Percentiles rank a stretch among this genome's conserved stretches.
Conservation (phyloP, 1,284 basidiomycete species). For the Sphaerobolus stellatus region DNA sequence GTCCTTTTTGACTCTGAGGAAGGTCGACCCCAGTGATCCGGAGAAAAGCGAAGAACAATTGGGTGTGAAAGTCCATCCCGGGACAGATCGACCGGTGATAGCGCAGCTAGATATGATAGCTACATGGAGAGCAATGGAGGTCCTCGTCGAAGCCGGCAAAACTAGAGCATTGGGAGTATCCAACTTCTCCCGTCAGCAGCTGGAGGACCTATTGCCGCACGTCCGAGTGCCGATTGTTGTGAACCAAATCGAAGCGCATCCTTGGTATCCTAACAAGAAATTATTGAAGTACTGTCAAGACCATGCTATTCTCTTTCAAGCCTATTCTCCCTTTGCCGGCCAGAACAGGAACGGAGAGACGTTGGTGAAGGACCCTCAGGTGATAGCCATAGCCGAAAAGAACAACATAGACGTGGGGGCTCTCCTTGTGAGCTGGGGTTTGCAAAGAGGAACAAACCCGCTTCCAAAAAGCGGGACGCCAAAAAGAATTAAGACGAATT, state of each 20-base stretch:
- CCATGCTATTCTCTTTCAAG: conserved; percentile 73
- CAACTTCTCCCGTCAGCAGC: conserved; percentile 53
- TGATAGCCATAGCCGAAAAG: background rate
- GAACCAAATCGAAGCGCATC: conserved; percentile 71
- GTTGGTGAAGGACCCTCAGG: background rate
- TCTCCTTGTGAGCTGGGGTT: background rate
- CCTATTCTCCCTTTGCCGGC: conserved; percentile 74
- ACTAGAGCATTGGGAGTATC: conserved; percentile 80
- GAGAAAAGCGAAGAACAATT: background rate
- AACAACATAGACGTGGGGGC: background rate
- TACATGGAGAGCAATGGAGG: conserved; percentile 86
- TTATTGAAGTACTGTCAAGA: conserved; percentile 65
- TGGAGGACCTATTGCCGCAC: conserved; percentile 40
- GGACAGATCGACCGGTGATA: background rate
- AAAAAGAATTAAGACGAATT: background rate
- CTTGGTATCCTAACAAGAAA: conserved; percentile 76
- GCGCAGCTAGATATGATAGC: conserved; percentile 34
- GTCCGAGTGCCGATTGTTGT: conserved; percentile 64
- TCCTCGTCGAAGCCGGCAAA: conserved; percentile 68
- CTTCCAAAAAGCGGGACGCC: background rate
- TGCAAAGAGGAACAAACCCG: background rate
- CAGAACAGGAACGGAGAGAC: conserved; percentile 1
- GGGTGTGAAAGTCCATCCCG: background rate
- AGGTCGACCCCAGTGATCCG: background rate
- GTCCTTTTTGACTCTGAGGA: background rate